Evolutionary conservation across 495 filamentous ascomycete genomes (phyloP).

Genomic region (Penicillium subrubescens): DNA sequence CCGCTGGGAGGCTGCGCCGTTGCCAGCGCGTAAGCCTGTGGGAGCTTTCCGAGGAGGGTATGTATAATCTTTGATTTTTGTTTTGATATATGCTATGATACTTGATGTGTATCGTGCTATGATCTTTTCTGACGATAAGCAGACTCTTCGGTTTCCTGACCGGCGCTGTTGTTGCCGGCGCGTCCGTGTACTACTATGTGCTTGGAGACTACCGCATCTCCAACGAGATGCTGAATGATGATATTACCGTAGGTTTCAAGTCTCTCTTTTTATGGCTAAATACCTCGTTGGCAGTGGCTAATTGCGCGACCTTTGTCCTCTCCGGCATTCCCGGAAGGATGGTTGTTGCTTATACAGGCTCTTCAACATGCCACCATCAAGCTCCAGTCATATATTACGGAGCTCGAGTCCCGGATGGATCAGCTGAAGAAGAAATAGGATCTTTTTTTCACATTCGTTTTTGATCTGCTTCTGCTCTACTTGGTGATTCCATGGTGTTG

Average conservation of each 20-base stretch:
- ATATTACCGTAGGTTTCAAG: conserved; percentile 81
- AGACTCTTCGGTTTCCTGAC: conserved; percentile 94
- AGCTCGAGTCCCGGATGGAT: conserved; percentile 81
- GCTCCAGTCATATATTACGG: conserved; percentile 78
- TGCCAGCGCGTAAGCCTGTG: conserved; percentile 78
- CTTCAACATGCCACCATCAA: conserved; percentile 85
- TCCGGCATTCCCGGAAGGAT: conserved; percentile 7
- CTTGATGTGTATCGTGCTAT: background rate
- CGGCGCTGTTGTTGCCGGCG: conserved; percentile 77
- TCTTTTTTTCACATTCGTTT: conserved; percentile 2
- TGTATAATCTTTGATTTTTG: conserved; percentile 32
- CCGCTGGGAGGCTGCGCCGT: conserved; percentile 40
- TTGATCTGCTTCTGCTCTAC: conserved; percentile 9
- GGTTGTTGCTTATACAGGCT: conserved; percentile 53
- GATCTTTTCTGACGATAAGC: conserved; percentile 4
- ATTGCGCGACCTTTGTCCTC: conserved; percentile 9
- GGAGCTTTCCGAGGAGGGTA: conserved; percentile 94
- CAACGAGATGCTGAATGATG: conserved; percentile 92
- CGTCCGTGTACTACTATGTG: conserved; percentile 85
- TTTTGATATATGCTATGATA: background rate
- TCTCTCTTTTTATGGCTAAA: conserved; percentile 4
- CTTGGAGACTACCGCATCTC: conserved; percentile 90
- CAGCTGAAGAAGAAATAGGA: conserved; percentile 60
- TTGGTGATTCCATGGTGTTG: conserved; percentile 11
- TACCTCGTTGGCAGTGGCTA: background rate